Base-by-base conservation (phyloP, 257 asterid genomes). In the Leptodermis oblonga region DNA sequence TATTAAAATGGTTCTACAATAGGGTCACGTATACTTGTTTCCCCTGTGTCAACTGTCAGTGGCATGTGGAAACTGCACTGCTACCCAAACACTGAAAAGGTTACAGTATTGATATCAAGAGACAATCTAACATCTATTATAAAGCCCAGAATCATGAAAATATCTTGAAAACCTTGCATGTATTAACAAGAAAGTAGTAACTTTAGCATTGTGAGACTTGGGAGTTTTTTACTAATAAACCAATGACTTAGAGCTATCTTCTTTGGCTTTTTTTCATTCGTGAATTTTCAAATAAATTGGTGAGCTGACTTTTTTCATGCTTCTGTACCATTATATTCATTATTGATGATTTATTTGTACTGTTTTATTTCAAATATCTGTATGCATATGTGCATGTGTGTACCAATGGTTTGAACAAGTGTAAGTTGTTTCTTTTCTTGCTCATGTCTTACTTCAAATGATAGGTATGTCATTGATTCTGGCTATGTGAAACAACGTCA, bases 401-500 rank as follows among this genome's bases (percentile, higher is more conserved):
- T 4, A 52, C 55, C 20, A 20, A 10, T 68, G 55, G 25, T 42
- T 37, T 61, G 59, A 39, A 37, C 31, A 7, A 11, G 28, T 49
- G 53, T 43, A 39, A 56, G 34, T 41, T 70, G 31, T 41, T 18
- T 6, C n/a, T 42, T 64, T 65, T 76, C 11, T 14, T 70, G 43
- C 48, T 80, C 66, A 31, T 37, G 31, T 64, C 26, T 73, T 39
- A 20, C 64, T 81, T 80, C 71, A 64, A 56, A 56, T 81, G 77
- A 51, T 54, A 93, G 97, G 81, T 93, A 93, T 69, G 99, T 93
- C 15, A 85, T 90, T 76, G 99, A 90, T 84, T 73, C 96, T 59
- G 99, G 99, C 74, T 88, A 83, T 73, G 99, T 93, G 84, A 93
- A 93, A 89, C 97, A 93, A 75, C 90, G 96, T 28, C 96, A 90